These are phyloP conservation scores for Entamoeba moshkovskii DNA, from an alignment of 208 protist genomes.

Conservation along the genomic window DNA sequence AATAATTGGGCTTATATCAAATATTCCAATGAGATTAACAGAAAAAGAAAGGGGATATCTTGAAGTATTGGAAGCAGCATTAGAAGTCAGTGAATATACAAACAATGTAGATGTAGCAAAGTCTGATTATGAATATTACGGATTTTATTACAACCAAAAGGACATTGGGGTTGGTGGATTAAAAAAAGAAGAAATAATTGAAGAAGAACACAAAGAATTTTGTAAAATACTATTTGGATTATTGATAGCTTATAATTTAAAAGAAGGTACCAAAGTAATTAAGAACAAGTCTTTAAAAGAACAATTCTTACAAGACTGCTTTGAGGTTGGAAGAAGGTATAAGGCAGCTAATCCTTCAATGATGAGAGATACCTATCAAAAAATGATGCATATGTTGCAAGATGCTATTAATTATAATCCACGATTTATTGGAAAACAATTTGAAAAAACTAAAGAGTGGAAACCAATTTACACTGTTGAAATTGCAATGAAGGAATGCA, in stretches of 20 bases:
- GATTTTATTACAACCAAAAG: neutral
- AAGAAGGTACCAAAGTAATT: neutral
- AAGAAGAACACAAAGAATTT: neutral
- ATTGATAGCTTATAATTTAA: neutral
- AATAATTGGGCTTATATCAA: neutral
- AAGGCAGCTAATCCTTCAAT: neutral
- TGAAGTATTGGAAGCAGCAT: neutral
- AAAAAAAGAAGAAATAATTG: neutral
- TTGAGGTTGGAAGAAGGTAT: neutral
- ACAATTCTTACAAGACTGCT: neutral
- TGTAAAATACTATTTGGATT: neutral
- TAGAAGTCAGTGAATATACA: neutral
- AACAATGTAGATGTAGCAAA: neutral
- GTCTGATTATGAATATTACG: neutral
- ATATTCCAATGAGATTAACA: neutral
- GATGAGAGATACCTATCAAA: neutral
- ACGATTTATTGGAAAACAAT: neutral
- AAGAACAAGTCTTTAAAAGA: neutral
- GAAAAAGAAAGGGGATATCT: neutral
- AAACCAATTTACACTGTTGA: neutral
- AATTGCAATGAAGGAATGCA: neutral
- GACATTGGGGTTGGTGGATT: neutral
- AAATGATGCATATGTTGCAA: neutral
- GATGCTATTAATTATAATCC: neutral
- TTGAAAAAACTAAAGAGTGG: neutral